These are phyloP conservation scores for Colletotrichum lentis DNA, from an alignment of 2,329 filamentous ascomycete genomes.

Conservation along the genomic window DNA sequence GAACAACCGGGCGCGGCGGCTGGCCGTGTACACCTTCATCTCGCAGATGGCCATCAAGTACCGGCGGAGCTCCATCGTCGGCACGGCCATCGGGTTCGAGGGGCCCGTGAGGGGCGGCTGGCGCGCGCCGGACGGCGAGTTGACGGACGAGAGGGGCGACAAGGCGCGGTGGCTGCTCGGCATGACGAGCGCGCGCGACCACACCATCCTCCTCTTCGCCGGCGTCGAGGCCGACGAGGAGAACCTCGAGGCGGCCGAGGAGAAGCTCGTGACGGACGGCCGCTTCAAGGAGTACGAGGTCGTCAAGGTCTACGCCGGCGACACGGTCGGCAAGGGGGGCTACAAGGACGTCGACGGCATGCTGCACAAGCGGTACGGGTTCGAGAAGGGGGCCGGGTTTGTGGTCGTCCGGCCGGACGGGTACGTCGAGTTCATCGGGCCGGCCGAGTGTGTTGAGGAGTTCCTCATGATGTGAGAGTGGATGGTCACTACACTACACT, in stretches of 20 bases:
- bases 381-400: conserved; percentile 42
- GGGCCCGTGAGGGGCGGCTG: conserved; percentile 56
- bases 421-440: conserved; percentile 46
- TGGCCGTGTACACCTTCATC: conserved; percentile 46
- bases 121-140: conserved; percentile 52
- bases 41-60: conserved; percentile 56
- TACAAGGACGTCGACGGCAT: conserved; percentile 41
- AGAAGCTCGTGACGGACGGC: conserved; percentile 26
- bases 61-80: conserved; percentile 50
- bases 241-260: conserved; percentile 21
- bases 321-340: conserved; percentile 8
- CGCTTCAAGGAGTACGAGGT: conserved; percentile 34
- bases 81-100: conserved; percentile 43
- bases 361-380: conserved; percentile 45
- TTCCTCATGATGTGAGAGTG: not conserved
- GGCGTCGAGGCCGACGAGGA: conserved; percentile 35
- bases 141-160: conserved; percentile 36
- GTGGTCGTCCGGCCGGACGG: conserved; percentile 46
- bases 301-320: conserved; percentile 36
- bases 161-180: conserved; percentile 41
- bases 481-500: not conserved
- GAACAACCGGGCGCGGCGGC: conserved; percentile 38
- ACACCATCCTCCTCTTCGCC: conserved; percentile 48
- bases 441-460: conserved; percentile 39
- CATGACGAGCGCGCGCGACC: conserved; percentile 41